Evolutionary conservation across 306 rosid genomes (phyloP).

Genomic region (Pterocarpus macrocarpus): DNA sequence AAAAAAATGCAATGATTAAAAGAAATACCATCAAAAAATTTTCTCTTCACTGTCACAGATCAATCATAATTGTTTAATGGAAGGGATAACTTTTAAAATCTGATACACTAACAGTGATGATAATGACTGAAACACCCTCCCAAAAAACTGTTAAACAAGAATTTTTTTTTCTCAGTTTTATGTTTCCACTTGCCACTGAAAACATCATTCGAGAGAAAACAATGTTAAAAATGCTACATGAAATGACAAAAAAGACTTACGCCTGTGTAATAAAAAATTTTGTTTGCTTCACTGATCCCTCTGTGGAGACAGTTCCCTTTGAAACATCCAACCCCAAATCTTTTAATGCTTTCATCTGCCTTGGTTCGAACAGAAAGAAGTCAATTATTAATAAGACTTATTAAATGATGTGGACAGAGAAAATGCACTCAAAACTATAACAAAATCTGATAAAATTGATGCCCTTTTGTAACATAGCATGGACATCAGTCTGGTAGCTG

Average conservation of each 20-base stretch:
- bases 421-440: conserved; percentile 22
- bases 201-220: conserved; percentile 21
- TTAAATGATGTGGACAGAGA: conserved; percentile 26
- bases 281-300: conserved; percentile 80
- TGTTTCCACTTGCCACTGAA: conserved; percentile 29
- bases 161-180: not conserved
- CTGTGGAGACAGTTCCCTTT: conserved; percentile 88
- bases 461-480: conserved; percentile 23
- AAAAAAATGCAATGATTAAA: not conserved
- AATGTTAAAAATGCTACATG: conserved; percentile 16
- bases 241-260: conserved; percentile 58
- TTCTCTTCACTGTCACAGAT: conserved; percentile 25
- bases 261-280: conserved; percentile 74
- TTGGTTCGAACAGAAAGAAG: conserved; percentile 45
- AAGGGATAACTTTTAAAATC: not conserved
- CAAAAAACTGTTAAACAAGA: not conserved
- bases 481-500: not conserved
- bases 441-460: conserved; percentile 2
- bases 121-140: conserved; percentile 23
- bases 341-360: conserved; percentile 88
- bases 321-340: conserved; percentile 92
- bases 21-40: not conserved
- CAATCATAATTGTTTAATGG: conserved; percentile 9
- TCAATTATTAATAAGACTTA: conserved; percentile 36
- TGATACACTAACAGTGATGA: conserved; percentile 7